phyloP scores from a whole-genome alignment of 2,329 filamentous ascomycete species.

The Cladobotryum protrusum region DNA sequence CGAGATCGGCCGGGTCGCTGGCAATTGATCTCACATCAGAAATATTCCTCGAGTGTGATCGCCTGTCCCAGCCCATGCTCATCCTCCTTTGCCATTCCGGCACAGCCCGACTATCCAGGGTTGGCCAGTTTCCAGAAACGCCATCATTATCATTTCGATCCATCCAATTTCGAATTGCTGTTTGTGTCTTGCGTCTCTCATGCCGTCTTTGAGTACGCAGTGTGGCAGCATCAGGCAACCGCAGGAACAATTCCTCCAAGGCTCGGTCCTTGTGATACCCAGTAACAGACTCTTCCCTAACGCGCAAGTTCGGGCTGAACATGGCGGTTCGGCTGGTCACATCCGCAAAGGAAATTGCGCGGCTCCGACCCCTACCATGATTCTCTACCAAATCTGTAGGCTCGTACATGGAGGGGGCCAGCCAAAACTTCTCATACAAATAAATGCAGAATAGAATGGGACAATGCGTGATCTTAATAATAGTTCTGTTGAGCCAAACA shows the following conservation, averaged over 20 bases:
- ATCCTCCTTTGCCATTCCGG: slow-evolving; percentile 47
- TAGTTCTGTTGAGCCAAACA: slow-evolving; percentile 77
- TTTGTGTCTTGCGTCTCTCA: slow-evolving; percentile 68
- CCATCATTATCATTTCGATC: slow-evolving; percentile 55
- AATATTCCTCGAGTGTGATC: slow-evolving; percentile 42
- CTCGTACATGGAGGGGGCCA: slow-evolving; percentile 71
- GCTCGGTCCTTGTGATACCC: slow-evolving; percentile 87
- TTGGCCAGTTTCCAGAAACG: slow-evolving; percentile 43
- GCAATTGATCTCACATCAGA: slow-evolving; percentile 55
- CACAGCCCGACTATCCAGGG: slow-evolving; percentile 37
- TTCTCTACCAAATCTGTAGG: slow-evolving; percentile 81
- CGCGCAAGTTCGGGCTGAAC: slow-evolving; percentile 66
- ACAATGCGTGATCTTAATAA: slow-evolving; percentile 88
- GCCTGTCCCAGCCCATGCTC: slow-evolving; percentile 44
- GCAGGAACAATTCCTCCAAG: slow-evolving; percentile 83
- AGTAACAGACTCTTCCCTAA: slow-evolving; percentile 79
- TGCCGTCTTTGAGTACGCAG: slow-evolving; percentile 54
- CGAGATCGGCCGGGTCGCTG: slow-evolving; percentile 58
- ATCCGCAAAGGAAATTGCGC: slow-evolving; percentile 52
- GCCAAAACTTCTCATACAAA: slow-evolving; percentile 73
- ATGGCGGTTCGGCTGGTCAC: slow-evolving; percentile 51
- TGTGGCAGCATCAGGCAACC: slow-evolving; percentile 58
- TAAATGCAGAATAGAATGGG: slow-evolving; percentile 84
- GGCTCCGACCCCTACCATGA: slow-evolving; percentile 44
- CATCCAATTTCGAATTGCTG: slow-evolving; percentile 88